Evolutionary conservation across 805 yeast species (phyloP).

Genomic region (Myxozyma neotropica): DNA sequence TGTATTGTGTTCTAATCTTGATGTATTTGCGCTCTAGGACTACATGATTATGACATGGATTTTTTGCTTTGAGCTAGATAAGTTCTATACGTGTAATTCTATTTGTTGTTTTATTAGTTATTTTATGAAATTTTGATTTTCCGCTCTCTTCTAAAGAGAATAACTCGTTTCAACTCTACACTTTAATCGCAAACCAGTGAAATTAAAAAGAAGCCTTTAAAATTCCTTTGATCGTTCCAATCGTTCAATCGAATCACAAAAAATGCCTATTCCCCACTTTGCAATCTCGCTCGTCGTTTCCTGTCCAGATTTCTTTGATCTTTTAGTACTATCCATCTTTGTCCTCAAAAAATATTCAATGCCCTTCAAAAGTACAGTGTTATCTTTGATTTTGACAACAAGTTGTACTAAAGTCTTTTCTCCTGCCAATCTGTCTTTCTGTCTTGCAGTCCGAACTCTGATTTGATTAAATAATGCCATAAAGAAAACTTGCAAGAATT

Average conservation of each 20-base stretch:
- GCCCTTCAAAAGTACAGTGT: constrained; percentile 63
- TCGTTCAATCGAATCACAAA: constrained; percentile 46
- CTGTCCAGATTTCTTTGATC: constrained; percentile 10
- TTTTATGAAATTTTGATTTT: too few species aligned
- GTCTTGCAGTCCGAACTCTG: constrained; percentile 27
- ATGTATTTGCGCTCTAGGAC: too few species aligned
- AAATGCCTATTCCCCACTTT: constrained; percentile 65
- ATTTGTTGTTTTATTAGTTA: not conserved
- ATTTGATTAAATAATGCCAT: constrained; percentile 23
- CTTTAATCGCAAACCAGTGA: too few species aligned
- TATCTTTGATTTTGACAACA: constrained; percentile 59
- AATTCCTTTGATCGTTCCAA: constrained; percentile 14
- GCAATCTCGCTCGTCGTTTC: constrained; percentile 57
- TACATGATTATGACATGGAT: too few species aligned
- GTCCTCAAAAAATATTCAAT: constrained; percentile 60
- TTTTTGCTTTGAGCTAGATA: not conserved
- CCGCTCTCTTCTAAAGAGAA: too few species aligned
- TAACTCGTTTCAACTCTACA: too few species aligned
- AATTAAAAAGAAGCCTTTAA: not conserved
- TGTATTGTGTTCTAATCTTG: too few species aligned
- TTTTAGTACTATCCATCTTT: constrained; percentile 34
- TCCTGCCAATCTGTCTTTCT: constrained; percentile 45
- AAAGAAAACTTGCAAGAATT: constrained; percentile 22
- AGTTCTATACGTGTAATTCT: not conserved
- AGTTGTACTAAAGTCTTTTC: constrained; percentile 54